phyloP scores from a whole-genome alignment of 208 protist species.

The Wallacemonas sp. region DNA sequence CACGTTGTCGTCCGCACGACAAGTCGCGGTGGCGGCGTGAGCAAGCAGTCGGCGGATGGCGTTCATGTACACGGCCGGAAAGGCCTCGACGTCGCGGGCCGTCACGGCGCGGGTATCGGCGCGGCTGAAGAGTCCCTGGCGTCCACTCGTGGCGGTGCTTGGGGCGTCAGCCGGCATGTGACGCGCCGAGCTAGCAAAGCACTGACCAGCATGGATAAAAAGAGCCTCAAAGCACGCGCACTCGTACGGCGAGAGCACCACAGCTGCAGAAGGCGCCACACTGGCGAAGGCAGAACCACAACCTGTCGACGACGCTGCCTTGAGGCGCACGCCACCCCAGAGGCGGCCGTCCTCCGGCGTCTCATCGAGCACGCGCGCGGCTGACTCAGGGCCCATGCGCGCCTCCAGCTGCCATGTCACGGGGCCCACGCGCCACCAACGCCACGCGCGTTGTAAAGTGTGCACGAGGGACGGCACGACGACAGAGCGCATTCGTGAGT shows the following conservation, averaged over 20 bases:
- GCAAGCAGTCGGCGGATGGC: not conserved
- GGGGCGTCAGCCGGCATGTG: too few relatives aligned
- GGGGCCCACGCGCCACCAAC: constrained; percentile 8
- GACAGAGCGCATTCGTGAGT: not conserved
- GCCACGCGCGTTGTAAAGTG: not conserved
- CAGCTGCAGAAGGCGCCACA: too few relatives aligned
- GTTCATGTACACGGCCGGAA: constrained; percentile 2
- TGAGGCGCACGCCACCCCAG: not conserved
- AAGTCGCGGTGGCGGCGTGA: not conserved
- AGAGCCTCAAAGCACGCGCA: constrained; percentile 4
- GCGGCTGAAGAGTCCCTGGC: not conserved
- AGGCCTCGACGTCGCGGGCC: not conserved
- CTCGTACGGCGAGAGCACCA: constrained; percentile 2
- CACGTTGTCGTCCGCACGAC: not conserved
- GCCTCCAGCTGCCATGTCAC: not conserved
- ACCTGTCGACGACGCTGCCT: too few relatives aligned
- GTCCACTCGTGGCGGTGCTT: not conserved
- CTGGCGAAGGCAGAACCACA: too few relatives aligned
- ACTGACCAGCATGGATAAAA: not conserved
- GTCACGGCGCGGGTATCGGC: not conserved
- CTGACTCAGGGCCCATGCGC: not conserved
- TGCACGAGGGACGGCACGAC: constrained; percentile 4
- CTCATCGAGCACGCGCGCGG: not conserved
- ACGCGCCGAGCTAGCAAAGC: too few relatives aligned
- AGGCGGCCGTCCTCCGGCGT: not conserved